Base-by-base conservation (phyloP, 331 rosid species). In the Pyrus hybrid region DNA sequence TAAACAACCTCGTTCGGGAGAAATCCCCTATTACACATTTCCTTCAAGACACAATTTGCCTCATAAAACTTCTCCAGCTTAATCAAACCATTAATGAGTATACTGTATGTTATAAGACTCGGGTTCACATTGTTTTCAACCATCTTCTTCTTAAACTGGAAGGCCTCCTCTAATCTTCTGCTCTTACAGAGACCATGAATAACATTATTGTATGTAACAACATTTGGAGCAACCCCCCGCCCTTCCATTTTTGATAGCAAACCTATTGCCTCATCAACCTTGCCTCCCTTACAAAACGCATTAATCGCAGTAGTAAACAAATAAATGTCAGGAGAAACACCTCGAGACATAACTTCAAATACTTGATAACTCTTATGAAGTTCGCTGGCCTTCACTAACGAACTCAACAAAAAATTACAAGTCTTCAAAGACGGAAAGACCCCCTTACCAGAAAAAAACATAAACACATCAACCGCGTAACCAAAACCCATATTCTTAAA, bases 141-240 rank as follows among this genome's bases (percentile, higher is more conserved):
- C 97, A 92, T 90, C 86, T 76, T 88, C n/a, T 80, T 84, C 71
- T 84, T 92, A 62, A 85, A 76, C 63, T 16, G 47, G 76, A 88
- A 80, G 4, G 93, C 96, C 68, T 87, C 93, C 7, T 75, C 87
- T 33, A 90, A 70, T 74, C 89, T 84, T 56, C 91, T 86, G 61
- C 76, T 74, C 85, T 87, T 86, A 83, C 90, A 92, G n/a, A 92
- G 81, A 41, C 93, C 97, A 54, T 92, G 86, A 61, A 92, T 92
- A 72, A 92, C 45, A 54, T 37, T 90, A 83, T 92, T 92, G 68
- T 90, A 92, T 4, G 92, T 87, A 76, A 88, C 91, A 60, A 81
- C 93, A 80, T 88, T 92, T 3, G 97, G 96, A 25, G 73, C 72
- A 81, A 88, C 70, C 32, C 93, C 88, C 5, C 73, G 41, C 78